Base-by-base conservation (phyloP, 345 rosid genomes). In the Cochlearia excelsa region DNA sequence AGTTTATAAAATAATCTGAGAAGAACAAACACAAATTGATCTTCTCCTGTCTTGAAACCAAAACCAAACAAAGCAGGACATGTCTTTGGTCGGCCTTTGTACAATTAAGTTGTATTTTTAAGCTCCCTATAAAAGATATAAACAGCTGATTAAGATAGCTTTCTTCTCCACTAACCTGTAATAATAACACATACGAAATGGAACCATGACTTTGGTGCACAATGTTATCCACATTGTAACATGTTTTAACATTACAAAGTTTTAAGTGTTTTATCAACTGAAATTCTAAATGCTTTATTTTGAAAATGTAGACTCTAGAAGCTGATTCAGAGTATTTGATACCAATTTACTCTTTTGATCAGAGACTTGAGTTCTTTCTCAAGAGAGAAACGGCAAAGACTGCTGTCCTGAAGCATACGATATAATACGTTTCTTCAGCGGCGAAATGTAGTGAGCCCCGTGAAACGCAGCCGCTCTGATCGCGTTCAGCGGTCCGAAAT, bases 351-450 rank as follows among this genome's bases (percentile, higher is more conserved):
- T 9, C 43, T 44, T 5, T 5, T 11, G 3, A 7, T 49, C 7
- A 49, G 54, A 35, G 45, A 48, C 47, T 4, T 34, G 37, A 34
- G 4, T 31, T 11, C n/a, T 0, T 29, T 37, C 7, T 55, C 58
- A 84, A 4, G 50, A 61, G 55, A 89, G 81, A 26, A 76, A 75
- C 0, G 88, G 95, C 43, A 89, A 52, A 70, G 72, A 72, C 60
- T 77, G 79, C 26, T 86, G 86, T 35, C 99, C 97, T 0, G 89
- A 89, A 29, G 99, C 99, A 74, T 74, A 93, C 0, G 87, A 85
- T 51, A 93, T 86, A 53, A 93, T 89, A 27, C 77, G 81, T 68
- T 75, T 83, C 38, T 86, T 89, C 27, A 89, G 89, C 4, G 95
- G 97, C 1, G 94, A 80, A 66, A 89, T 78, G 55, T 82, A 71